Evolutionary conservation across 306 rosid species (phyloP), one percentile per base, ranked within the genome.

Genomic region (Cucumis hystrix): DNA sequence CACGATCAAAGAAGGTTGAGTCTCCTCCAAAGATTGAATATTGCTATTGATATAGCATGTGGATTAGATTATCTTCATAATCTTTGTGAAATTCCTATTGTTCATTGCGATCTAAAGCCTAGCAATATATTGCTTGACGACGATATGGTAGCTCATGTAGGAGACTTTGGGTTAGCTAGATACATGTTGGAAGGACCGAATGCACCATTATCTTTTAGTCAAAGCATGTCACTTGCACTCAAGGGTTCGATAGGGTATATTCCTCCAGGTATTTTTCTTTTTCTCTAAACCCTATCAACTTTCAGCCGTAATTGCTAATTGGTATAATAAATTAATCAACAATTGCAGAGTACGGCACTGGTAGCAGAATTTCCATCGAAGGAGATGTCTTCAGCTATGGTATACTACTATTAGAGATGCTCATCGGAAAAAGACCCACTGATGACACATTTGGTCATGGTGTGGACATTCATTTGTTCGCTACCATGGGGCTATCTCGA

Each of bases 351-450:
- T 82, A 82, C 25, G 85, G 81, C 43, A 78, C 77, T 49, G 83
- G 88, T 21, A 63, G 81, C 20, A 82, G 74, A 65, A 54, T 79
- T 67, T 83, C 83, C 10, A 49, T 25, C 3, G 56, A 39, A 2
- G 83, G 83, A 80, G 88, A 85, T 70, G 40, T 75, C 8, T 83
- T 80, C n/a, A 83, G 88, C 77, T 85, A 82, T 7, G 84, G 84
- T 43, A 33, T 85, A 9, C 47, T 82, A 11, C 43, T 85, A 40
- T 30, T 83, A 11, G 83, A 85, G 18, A 75, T 78, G 72, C 39
- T 85, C 52, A 80, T 68, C 2, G 65, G 84, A 13, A 85, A 78
- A 75, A 75, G 83, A 16, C 86, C 86, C 5, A 85, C 81, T 0
- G 40, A 80, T 14, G 74, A 80, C 10, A 56, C 52, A 39, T 83